These are phyloP conservation scores for Colletotrichum nymphaeae DNA, from an alignment of 2,329 filamentous ascomycete genomes.

Conservation along the genomic window DNA sequence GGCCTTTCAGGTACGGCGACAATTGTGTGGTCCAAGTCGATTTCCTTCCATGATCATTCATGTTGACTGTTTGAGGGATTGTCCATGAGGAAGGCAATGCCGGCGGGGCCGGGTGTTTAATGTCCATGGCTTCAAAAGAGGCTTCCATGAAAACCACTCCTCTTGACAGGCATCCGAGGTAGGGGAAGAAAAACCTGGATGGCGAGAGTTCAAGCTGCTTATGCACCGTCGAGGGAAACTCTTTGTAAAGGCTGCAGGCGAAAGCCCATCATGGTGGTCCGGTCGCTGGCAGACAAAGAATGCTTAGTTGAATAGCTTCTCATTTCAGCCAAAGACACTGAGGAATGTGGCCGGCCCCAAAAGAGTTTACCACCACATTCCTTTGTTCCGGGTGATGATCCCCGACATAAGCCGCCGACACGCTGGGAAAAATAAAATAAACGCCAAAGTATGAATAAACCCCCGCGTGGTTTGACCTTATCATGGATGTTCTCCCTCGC, in stretches of 20 bases:
- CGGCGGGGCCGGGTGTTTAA: slow-evolving; percentile 30
- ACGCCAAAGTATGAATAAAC: slow-evolving; percentile 31
- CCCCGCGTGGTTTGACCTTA: slow-evolving; percentile 32
- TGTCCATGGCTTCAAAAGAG: slow-evolving; percentile 28
- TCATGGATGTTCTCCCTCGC: slow-evolving; percentile 23
- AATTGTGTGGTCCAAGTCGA: slow-evolving; percentile 30
- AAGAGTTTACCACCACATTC: slow-evolving; percentile 33
- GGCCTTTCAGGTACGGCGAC: slow-evolving; percentile 24
- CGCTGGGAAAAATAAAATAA: slow-evolving; percentile 1
- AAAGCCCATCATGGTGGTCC: slow-evolving; percentile 30
- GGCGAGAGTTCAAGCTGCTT: slow-evolving; percentile 21
- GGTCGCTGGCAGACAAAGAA: slow-evolving; percentile 33
- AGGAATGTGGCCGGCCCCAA: slow-evolving; percentile 31
- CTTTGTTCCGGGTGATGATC: slow-evolving; percentile 34
- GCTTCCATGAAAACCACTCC: not conserved
- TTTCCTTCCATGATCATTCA: slow-evolving; percentile 33
- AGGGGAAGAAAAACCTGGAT: not conserved
- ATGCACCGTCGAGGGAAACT: slow-evolving; percentile 32
- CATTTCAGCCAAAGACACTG: slow-evolving; percentile 34
- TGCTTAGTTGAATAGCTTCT: slow-evolving; percentile 25
- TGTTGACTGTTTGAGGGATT: slow-evolving; percentile 32
- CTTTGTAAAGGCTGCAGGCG: slow-evolving; percentile 32
- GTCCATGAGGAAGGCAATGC: slow-evolving; percentile 26
- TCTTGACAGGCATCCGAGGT: not conserved
- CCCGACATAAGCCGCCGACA: slow-evolving; percentile 13